A percentile compares a stretch with the other conserved stretches of the same genome.
phyloP scores from a whole-genome alignment of 495 filamentous ascomycete species.

The Penicillium mononematosum region DNA sequence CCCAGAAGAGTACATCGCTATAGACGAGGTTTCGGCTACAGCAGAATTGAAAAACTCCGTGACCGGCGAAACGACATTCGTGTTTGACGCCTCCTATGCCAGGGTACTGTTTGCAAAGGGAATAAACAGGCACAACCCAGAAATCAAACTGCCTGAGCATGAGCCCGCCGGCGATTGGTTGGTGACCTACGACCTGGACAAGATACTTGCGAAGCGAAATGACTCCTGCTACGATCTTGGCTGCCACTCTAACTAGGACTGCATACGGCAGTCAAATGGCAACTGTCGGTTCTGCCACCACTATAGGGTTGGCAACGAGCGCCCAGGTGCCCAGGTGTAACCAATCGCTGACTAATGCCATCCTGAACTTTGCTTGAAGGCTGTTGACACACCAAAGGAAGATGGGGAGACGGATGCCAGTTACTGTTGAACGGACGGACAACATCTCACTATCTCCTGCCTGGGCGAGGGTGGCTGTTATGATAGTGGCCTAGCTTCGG shows the following conservation, averaged over 20 bases:
- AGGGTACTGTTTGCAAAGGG: constrained; percentile 17
- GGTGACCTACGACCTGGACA: constrained; percentile 15
- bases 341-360: no score
- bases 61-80: constrained; percentile 20
- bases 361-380: no score
- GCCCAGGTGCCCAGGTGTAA: no score
- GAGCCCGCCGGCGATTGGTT: constrained; percentile 18
- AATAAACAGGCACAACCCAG: constrained; percentile 18
- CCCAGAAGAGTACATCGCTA: constrained; percentile 14
- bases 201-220: background rate
- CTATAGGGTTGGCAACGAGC: no score
- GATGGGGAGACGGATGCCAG: no score
- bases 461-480: no score
- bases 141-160: constrained; percentile 18
- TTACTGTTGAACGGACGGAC: no score
- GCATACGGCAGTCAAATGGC: background rate
- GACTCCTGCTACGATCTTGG: background rate
- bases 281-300: no score
- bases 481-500: no score
- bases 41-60: constrained; percentile 11
- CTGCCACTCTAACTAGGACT: background rate
- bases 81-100: constrained; percentile 18
- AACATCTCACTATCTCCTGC: no score
- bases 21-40: constrained; percentile 18
- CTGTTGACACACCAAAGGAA: no score